Percentiles rank a stretch among this genome's conserved stretches.
These are phyloP conservation scores for Komagataella mondaviorum DNA, from an alignment of 805 yeast species.

Conservation along the genomic window DNA sequence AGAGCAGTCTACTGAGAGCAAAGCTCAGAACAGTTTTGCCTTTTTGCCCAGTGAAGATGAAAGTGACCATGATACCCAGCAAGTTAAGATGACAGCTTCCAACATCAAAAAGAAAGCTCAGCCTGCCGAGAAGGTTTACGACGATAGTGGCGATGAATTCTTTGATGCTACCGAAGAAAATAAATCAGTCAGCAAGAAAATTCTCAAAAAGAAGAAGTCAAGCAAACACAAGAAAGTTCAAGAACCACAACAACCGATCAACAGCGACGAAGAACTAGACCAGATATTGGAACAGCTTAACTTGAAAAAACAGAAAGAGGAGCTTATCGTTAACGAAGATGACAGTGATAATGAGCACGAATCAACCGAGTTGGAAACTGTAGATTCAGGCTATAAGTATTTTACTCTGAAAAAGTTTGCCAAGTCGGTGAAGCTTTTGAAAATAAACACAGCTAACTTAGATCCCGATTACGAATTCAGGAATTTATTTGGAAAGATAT, in stretches of 20 bases:
- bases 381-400: constrained; percentile 13
- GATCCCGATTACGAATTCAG: constrained; percentile 72
- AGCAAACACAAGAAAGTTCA: constrained; percentile 8
- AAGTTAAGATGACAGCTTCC: not conserved
- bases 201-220: constrained; percentile 4
- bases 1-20: not conserved
- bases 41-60: constrained; percentile 1
- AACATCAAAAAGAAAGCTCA: not conserved
- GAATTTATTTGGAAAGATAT: constrained; percentile 56
- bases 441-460: constrained; percentile 35
- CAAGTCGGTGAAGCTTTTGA: constrained; percentile 24
- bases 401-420: constrained; percentile 34
- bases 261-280: constrained; percentile 50
- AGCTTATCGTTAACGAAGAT: constrained; percentile 10
- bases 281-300: constrained; percentile 31
- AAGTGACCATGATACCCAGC: not conserved
- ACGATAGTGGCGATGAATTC: not conserved
- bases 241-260: constrained; percentile 9
- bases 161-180: not conserved
- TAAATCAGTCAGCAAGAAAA: not conserved
- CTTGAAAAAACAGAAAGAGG: constrained; percentile 10
- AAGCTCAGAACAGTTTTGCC: not conserved
- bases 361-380: constrained; percentile 19
- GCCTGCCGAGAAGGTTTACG: not conserved
- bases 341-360: constrained; percentile 15